These are phyloP conservation scores for Niebla homalea DNA, from an alignment of 495 filamentous ascomycete genomes.

Conservation along the genomic window DNA sequence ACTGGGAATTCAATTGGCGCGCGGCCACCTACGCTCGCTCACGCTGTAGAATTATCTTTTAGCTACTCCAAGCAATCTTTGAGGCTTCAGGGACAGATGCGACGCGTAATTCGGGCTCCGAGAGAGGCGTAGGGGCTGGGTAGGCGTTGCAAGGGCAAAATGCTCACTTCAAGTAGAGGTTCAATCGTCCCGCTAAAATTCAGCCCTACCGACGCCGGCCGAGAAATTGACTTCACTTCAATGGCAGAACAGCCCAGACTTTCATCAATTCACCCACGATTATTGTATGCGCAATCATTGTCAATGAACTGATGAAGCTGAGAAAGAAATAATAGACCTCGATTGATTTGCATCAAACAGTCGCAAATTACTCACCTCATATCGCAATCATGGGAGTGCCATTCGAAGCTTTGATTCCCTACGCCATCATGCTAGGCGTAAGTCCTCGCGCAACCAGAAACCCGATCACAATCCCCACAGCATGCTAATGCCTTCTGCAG, in stretches of 20 bases:
- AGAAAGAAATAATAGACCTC: not conserved
- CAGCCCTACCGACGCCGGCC: not conserved
- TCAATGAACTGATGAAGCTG: not conserved
- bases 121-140: not conserved
- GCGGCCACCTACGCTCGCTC: not conserved
- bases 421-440: slow-evolving; percentile 79
- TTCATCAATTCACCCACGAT: not conserved
- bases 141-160: not conserved
- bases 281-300: not conserved
- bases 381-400: slow-evolving; percentile 72
- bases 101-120: not conserved
- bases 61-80: not conserved
- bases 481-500: slow-evolving; percentile 34
- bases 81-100: not conserved
- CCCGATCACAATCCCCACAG: slow-evolving; percentile 13
- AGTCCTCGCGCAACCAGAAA: slow-evolving; percentile 25
- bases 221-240: not conserved
- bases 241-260: not conserved
- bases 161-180: slow-evolving; percentile 1
- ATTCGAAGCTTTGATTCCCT: slow-evolving; percentile 90
- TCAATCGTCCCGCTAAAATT: slow-evolving; percentile 3
- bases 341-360: not conserved
- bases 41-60: no score
- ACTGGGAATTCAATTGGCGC: no score
- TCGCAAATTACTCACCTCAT: not conserved